phyloP scores from a whole-genome alignment of 139 green algal species.

The Tetraselmis striata region DNA sequence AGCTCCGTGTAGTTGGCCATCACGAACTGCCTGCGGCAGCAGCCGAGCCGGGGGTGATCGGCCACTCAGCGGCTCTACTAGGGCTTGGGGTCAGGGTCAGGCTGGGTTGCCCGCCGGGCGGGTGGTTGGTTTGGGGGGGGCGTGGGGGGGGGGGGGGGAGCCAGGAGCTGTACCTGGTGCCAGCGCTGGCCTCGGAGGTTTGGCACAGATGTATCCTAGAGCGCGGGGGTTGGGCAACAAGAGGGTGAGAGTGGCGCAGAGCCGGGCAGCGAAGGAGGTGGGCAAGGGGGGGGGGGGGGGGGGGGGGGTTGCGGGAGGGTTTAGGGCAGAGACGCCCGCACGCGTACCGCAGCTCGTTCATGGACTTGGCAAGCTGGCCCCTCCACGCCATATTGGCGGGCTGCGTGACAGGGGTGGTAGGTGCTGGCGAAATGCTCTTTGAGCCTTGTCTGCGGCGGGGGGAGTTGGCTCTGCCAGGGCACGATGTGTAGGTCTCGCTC shows the following conservation, averaged over 20 bases:
- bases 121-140: too few species aligned
- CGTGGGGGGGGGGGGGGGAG: too few species aligned
- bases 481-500: too few species aligned
- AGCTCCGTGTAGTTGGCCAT: constrained; percentile 72
- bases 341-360: background rate
- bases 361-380: background rate
- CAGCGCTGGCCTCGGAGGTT: constrained; percentile 54
- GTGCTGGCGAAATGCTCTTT: too few species aligned
- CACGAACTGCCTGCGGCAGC: constrained; percentile 67
- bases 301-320: background rate
- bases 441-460: too few species aligned
- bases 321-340: background rate
- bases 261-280: background rate
- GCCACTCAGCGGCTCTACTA: background rate
- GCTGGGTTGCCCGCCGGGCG: background rate
- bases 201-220: constrained; percentile 76
- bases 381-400: background rate
- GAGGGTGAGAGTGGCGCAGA: background rate
- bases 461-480: too few species aligned
- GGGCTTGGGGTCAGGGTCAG: background rate
- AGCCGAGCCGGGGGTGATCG: background rate
- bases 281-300: too few species aligned
- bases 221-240: too few species aligned
- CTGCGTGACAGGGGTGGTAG: too few species aligned
- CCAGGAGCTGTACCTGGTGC: constrained; percentile 70